Base-by-base conservation (phyloP, 352 stramenopile genomes). In the Plasmopara viticola region DNA sequence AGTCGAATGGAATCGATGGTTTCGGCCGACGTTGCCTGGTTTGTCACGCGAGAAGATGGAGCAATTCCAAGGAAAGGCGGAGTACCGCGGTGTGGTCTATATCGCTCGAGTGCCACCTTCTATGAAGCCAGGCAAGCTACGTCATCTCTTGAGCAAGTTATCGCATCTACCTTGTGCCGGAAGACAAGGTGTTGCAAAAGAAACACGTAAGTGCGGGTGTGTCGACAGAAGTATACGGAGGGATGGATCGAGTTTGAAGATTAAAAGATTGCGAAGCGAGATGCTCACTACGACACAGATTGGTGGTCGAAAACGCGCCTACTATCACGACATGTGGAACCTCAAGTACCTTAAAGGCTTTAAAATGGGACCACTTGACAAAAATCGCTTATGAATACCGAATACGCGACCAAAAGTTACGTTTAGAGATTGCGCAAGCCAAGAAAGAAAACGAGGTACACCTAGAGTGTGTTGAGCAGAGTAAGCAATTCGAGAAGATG, bases 271-370 rank as follows among this genome's bases (percentile, higher is more conserved):
- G 97, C 97, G 17, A 98, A 98, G 56, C 68, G 69, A 84, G 53
- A 83, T 86, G 61, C 79, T 99, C 50, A 99, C 99, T 74, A 96
- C 87, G 64, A 78, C 74, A 44, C 72, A 80, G 53, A 94, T 97
- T 30, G 92, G 91, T 47, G 89, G 91, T 48, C 97, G 97, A 56
- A 97, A 98, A 59, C 86, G 86, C 57, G 80, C 91, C 47, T 97
- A 97, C 67, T 98, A 98, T 85, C 94, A 98, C 67, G 95, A 98
- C 66, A 88, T 99, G 29, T 99, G 97, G 97, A 98, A 97, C 68
- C 71, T 99, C 55, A 99, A 99, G 74, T 99, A 99, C 78, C 76
- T 99, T 58, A 90, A 87, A 37, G 94, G 95, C 17, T 99, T 99
- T 70, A 98, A n/a, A 99, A 70, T 99, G 97, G 97, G 82, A 91